These are phyloP conservation scores for Ganoderma lingzhi DNA, from an alignment of 1,284 basidiomycete species.

Conservation along the genomic window DNA sequence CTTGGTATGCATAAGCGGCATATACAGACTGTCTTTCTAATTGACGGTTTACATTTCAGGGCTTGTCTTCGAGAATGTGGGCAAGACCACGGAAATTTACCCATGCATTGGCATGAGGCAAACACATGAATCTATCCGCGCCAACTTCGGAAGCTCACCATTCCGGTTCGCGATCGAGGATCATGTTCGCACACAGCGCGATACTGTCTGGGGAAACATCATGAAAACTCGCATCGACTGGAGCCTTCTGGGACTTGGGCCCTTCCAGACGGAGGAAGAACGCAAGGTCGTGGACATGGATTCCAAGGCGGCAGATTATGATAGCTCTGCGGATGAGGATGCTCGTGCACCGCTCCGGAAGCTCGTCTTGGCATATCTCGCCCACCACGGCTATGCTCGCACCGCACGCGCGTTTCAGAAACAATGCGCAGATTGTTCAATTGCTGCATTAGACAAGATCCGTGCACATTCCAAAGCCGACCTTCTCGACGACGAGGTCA, in stretches of 20 bases:
- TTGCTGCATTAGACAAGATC: conserved; percentile 22
- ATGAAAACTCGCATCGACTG: conserved; percentile 54
- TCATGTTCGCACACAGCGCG: conserved; percentile 73
- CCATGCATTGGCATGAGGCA: conserved; percentile 91
- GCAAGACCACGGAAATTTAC: conserved; percentile 69
- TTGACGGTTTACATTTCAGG: conserved; percentile 49
- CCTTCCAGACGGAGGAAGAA: conserved; percentile 28
- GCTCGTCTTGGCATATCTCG: conserved; percentile 81
- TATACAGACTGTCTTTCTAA: conserved; percentile 17
- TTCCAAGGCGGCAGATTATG: conserved; percentile 29
- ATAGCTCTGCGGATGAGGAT: conserved; percentile 38
- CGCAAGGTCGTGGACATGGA: conserved; percentile 31
- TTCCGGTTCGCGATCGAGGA: conserved; percentile 91
- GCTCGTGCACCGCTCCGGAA: conserved; percentile 60
- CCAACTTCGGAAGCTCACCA: conserved; percentile 87
- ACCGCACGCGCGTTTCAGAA: conserved; percentile 71
- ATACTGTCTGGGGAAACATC: conserved; percentile 69
- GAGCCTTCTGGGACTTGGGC: conserved; percentile 39
- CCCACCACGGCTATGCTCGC: conserved; percentile 80
- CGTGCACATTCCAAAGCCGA: conserved; percentile 19
- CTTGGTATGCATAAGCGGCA: conserved; percentile 62
- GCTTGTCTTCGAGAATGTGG: conserved; percentile 76
- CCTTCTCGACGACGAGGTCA: conserved; percentile 48
- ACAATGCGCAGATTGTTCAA: conserved; percentile 34
- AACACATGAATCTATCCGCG: conserved; percentile 72